Evolutionary conservation across 441 rosid species (phyloP), one percentile per base, ranked within the genome.

Genomic region (Brassica balearica): DNA sequence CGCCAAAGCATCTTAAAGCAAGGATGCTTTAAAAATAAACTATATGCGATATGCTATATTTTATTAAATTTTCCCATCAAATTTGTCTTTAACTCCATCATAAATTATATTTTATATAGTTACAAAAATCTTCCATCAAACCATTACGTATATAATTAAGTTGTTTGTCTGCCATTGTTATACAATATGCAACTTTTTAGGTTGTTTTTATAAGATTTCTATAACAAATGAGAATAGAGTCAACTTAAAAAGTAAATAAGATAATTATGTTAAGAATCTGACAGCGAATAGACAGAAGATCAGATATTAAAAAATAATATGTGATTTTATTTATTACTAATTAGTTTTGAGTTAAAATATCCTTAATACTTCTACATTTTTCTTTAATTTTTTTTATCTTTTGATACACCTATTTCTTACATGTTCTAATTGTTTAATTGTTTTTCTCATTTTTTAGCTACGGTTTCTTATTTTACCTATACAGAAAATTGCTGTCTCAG

Each of bases 1-100:
- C 84, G 69, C 55, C 22, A 69, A 77, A 77, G 84, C 84, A 81
- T 73, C 75, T 77, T 77, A 82, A 77, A 77, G 82, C 75, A 65
- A 77, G 69, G 62, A 65, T 74, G 74, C 71, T 74, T 77, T 81
- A 66, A 19, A 19, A 38, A 58, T 8, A 58, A 46, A 34, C 19
- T 29, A 6, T 60, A 48, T 34, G 62, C 25, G 4, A 23, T 78
- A 72, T 46, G 69, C 73, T 22, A 29, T 22, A 32, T 71, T 65
- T 43, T 29, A 41, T 6, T 25, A 71, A 5, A 43, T 19, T 48
- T 6, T 6, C n/a, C 58, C 65, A 76, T 76, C 62, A 71, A 53
- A 43, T 65, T 71, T 46, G 12, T 64, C 17, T 15, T 15, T 15
- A 15, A 15, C 17, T n/a, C 67, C 66, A 53, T 55, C 51, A 19